phyloP scores from a whole-genome alignment of 2,329 filamentous ascomycete species.

The Alternaria arborescens region DNA sequence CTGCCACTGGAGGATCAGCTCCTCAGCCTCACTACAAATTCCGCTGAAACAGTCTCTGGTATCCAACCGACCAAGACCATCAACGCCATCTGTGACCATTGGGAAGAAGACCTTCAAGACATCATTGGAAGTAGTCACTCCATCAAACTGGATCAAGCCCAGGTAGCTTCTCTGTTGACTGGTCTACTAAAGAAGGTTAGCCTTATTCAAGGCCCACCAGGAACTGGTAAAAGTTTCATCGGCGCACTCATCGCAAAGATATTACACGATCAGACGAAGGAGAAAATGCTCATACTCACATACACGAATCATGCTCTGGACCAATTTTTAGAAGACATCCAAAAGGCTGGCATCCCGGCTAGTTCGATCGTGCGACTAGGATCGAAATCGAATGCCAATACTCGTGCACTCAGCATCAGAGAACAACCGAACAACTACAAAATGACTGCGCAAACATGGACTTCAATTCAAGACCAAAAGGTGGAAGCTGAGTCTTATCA shows the following conservation, averaged over 20 bases:
- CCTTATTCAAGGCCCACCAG: constrained; percentile 78
- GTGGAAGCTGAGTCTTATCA: constrained; percentile 46
- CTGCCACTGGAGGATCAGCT: constrained; percentile 66
- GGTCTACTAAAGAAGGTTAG: constrained; percentile 64
- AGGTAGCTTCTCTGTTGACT: constrained; percentile 64
- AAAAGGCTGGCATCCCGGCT: constrained; percentile 64
- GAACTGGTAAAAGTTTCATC: constrained; percentile 79
- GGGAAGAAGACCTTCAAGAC: constrained; percentile 28
- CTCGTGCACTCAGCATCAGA: constrained; percentile 58
- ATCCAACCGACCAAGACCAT: constrained; percentile 38
- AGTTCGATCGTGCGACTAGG: constrained; percentile 69
- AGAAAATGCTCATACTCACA: constrained; percentile 69
- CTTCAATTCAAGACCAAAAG: constrained; percentile 56
- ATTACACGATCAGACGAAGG: constrained; percentile 59
- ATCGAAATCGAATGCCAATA: constrained; percentile 63
- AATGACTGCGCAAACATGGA: constrained; percentile 49
- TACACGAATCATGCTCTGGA: constrained; percentile 68
- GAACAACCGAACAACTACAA: constrained; percentile 50
- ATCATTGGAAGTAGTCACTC: constrained; percentile 26
- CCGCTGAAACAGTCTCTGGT: constrained; percentile 30
- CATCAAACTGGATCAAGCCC: constrained; percentile 61
- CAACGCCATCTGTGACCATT: constrained; percentile 26
- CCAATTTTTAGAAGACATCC: constrained; percentile 67
- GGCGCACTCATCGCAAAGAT: constrained; percentile 67
- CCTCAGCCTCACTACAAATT: constrained; percentile 45